Conservation (phyloP, 176 grass and related monocot genomes). For the Oryza punctata region DNA sequence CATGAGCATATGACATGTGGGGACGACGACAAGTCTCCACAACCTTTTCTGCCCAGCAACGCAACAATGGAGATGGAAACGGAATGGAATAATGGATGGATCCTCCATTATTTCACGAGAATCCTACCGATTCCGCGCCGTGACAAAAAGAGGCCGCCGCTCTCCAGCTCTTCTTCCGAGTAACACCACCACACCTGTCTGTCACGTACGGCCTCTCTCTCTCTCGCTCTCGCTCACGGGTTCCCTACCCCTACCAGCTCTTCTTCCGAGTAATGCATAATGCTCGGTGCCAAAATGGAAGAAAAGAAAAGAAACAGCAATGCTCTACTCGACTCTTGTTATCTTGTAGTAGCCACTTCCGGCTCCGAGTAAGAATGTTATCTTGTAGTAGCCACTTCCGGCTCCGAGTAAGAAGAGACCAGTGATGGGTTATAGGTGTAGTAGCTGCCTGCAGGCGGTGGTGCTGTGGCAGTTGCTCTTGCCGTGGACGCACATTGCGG, state of each 20-base stretch:
- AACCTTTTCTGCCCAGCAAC: background rate
- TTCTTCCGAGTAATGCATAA: background rate
- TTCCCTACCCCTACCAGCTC: too few species aligned
- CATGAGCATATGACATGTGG: too few species aligned
- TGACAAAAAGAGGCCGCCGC: constrained; percentile 48
- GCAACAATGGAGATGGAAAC: background rate
- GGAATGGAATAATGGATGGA: background rate
- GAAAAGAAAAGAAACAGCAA: background rate
- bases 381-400: too few species aligned
- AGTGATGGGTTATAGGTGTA: constrained; percentile 31
- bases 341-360: too few species aligned
- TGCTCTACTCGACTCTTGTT: background rate
- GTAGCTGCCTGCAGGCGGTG: background rate
- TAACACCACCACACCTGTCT: background rate
- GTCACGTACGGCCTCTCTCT: background rate
- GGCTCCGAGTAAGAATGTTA: background rate
- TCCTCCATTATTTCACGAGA: constrained; percentile 24
- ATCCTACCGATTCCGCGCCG: constrained; percentile 48
- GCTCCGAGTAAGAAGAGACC: background rate
- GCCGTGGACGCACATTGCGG: background rate
- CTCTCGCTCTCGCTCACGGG: constrained; percentile 36
- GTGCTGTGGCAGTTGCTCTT: constrained; percentile 23
- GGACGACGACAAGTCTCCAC: background rate
- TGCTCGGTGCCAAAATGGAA: background rate
- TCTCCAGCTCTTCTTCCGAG: background rate